A percentile compares a stretch with the other conserved stretches of the same genome.
Conservation (phyloP, 2,329 filamentous ascomycete species). For the Calonectria naviculata region DNA sequence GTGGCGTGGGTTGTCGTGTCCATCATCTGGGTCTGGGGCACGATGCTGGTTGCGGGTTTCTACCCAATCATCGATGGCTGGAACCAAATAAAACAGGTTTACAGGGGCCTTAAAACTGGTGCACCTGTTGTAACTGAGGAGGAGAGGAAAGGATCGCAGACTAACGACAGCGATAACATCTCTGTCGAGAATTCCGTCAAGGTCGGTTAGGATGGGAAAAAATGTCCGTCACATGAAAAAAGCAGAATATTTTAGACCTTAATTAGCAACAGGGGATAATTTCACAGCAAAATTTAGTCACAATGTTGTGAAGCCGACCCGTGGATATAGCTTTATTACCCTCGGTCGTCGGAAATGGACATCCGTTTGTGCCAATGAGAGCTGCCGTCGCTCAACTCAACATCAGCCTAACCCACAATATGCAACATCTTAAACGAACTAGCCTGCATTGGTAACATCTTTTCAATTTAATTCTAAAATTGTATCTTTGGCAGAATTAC, state of each 20-base stretch:
- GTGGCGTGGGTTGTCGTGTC: constrained; percentile 61
- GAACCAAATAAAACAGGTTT: constrained; percentile 35
- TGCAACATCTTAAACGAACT: not conserved
- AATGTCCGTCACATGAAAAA: not conserved
- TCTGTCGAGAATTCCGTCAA: constrained; percentile 2
- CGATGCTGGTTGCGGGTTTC: constrained; percentile 59
- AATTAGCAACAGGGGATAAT: not conserved
- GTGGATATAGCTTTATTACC: not conserved
- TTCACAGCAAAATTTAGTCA: not conserved
- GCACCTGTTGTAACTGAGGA: not conserved
- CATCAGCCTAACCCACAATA: not conserved
- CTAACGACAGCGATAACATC: constrained; percentile 1
- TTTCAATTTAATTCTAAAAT: not conserved
- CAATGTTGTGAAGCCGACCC: not conserved
- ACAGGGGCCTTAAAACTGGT: constrained; percentile 17
- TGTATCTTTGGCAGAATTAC: not conserved
- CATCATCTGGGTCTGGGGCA: constrained; percentile 65
- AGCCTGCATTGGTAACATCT: not conserved
- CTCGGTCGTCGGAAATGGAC: constrained; percentile 2
- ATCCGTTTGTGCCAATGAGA: not conserved
- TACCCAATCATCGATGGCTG: constrained; percentile 61
- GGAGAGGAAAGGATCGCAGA: not conserved
- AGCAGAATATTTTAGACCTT: not conserved
- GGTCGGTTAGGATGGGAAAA: not conserved
- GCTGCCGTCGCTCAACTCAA: not conserved